These are phyloP conservation scores for Mucor lusitanicus DNA, from an alignment of 371 early-diverging fungal genomes.

Conservation along the genomic window DNA sequence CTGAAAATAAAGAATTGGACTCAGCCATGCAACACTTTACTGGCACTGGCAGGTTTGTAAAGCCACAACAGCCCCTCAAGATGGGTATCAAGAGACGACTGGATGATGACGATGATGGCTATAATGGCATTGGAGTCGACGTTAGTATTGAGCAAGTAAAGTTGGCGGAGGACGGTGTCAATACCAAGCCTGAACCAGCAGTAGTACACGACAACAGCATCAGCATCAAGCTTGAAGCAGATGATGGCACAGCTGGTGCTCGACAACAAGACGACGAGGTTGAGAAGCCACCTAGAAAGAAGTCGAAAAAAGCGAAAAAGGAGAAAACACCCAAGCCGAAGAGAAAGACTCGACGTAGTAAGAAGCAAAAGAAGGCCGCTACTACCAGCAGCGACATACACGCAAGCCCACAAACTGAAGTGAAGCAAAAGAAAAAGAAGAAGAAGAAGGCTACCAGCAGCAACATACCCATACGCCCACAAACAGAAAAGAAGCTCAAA, in stretches of 20 bases:
- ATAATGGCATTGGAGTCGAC: too few relatives aligned
- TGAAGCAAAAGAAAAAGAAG: neutral
- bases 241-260: neutral
- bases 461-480: neutral
- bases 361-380: neutral
- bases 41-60: neutral
- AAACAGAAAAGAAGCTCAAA: neutral
- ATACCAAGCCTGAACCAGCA: too few relatives aligned
- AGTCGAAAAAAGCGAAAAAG: neutral
- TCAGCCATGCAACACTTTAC: neutral
- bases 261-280: neutral
- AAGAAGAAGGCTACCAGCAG: neutral
- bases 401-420: neutral
- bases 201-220: too few relatives aligned
- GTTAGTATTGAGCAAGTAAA: too few relatives aligned
- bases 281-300: neutral
- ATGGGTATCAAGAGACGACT: neutral
- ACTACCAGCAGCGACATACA: neutral
- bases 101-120: neutral
- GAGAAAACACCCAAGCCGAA: neutral
- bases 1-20: neutral
- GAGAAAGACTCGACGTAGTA: neutral
- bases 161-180: too few relatives aligned
- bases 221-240: neutral
- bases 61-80: neutral